Base-by-base conservation (phyloP, 2,329 filamentous ascomycete genomes). In the Corniculantispora saksenae region DNA sequence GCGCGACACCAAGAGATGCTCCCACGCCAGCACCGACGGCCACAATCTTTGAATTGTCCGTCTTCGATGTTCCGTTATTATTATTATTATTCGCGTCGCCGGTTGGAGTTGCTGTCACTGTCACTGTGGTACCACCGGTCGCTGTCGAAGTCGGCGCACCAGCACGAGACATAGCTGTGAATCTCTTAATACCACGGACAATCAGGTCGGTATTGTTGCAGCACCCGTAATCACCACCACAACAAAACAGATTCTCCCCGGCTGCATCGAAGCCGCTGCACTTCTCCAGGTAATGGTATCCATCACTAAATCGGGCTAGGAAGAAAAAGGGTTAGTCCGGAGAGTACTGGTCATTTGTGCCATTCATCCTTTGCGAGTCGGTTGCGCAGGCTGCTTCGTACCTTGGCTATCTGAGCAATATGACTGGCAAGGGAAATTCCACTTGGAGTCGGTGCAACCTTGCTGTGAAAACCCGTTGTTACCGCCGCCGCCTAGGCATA, bases 221-320 rank as follows among this genome's bases (percentile, higher is more conserved):
- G 54, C 61, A 64, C 1, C 21, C 8, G 56, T 47, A 61, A 21
- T 64, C 61, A 43, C 50, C 51, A 17, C 61, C 61, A 45, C 61
- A 64, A 23, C 61, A 64, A 19, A 64, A 48, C 6, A 48, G 19
- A 29, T 64, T 64, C 6, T n/a, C 47, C 27, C 29, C 61, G 3
- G 6, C 23, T 2, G n/a, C 4, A 32, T 64, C 61, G 61, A 64
- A 64, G 55, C 61, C 45, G 51, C 50, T 55, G 43, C 61, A 65
- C 29, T 65, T 56, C 23, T n/a, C 13, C 1, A 65, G 32, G 21
- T 60, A 60, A 17, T 56, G 61, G 10, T 43, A 63, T 13, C 53
- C 61, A 38, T 56, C 61, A 19, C 35, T 23, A 40, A 47, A 63
- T n/a, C 47, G 21, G 10, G 45, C 58, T 61, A 12, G 1, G 10